A percentile compares a stretch with the other conserved stretches of the same genome.
Evolutionary conservation across 257 asterid species (phyloP).

Genomic region (Gentiana macrophylla): DNA sequence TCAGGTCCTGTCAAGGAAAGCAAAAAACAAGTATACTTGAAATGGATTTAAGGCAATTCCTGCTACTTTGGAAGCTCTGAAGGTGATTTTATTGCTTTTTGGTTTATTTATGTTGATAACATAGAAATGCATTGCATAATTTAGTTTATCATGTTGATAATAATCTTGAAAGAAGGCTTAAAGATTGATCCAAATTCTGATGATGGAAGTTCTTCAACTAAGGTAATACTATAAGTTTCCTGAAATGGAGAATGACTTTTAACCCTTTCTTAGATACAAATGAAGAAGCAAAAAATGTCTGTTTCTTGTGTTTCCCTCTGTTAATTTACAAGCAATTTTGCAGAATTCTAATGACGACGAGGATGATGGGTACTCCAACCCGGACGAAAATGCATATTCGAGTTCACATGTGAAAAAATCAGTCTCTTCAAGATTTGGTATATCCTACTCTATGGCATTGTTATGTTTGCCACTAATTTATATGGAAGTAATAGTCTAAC

Average conservation of each 20-base stretch:
- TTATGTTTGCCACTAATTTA: too few species aligned
- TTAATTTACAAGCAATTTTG: neutral
- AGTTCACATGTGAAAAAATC: slow-evolving; percentile 31
- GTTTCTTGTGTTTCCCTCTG: neutral
- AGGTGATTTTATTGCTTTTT: slow-evolving; percentile 20
- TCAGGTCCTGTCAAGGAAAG: slow-evolving; percentile 78
- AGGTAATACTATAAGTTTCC: slow-evolving; percentile 20
- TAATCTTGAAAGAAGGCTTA: slow-evolving; percentile 52
- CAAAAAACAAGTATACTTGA: slow-evolving; percentile 81
- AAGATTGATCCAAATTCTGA: slow-evolving; percentile 37
- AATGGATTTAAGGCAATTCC: slow-evolving; percentile 91
- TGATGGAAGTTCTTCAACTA: slow-evolving; percentile 43
- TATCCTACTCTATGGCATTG: neutral
- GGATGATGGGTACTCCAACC: slow-evolving; percentile 52
- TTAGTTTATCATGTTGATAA: too few species aligned
- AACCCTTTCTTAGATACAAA: neutral
- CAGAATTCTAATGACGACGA: slow-evolving; percentile 87
- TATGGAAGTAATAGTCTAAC: too few species aligned
- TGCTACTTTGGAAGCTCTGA: slow-evolving; percentile 52
- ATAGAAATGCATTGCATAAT: too few species aligned
- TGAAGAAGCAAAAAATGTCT: neutral
- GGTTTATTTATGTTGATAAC: neutral
- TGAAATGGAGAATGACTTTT: too few species aligned
- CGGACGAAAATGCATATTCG: slow-evolving; percentile 38
- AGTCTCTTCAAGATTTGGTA: slow-evolving; percentile 34